A percentile compares a stretch with the other conserved stretches of the same genome.
phyloP scores from a whole-genome alignment of 495 filamentous ascomycete genomes.

The Aspergillus egyptiacus region DNA sequence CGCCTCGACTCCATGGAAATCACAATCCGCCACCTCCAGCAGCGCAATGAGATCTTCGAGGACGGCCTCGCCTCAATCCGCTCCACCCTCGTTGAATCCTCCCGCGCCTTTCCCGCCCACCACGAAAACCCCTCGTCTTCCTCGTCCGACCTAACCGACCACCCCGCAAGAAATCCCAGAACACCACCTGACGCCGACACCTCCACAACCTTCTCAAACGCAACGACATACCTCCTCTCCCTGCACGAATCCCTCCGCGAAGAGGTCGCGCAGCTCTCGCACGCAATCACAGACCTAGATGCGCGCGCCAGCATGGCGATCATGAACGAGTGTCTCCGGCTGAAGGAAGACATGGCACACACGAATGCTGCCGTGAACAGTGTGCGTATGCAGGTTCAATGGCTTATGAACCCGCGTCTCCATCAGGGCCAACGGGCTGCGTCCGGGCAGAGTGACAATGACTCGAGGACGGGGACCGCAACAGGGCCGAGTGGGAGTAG shows the following conservation, averaged over 20 bases:
- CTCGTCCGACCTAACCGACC: too few relatives aligned
- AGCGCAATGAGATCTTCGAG: conserved; percentile 55
- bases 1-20: conserved; percentile 52
- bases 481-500: conserved; percentile 18
- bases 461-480: conserved; percentile 7
- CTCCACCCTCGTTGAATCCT: conserved; percentile 34
- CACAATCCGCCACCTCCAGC: conserved; percentile 49
- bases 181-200: conserved; percentile 12
- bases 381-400: conserved; percentile 63
- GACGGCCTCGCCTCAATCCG: conserved; percentile 47
- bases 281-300: conserved; percentile 57
- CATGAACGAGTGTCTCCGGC: conserved; percentile 61
- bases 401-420: conserved; percentile 58
- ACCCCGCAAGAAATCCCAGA: background rate
- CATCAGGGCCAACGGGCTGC: conserved; percentile 36
- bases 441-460: conserved; percentile 2
- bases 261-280: conserved; percentile 54
- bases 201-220: conserved; percentile 30
- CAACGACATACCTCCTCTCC: conserved; percentile 56
- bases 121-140: background rate
- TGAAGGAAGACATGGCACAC: conserved; percentile 63
- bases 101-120: conserved; percentile 19
- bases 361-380: conserved; percentile 58
- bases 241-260: conserved; percentile 64
- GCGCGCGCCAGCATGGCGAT: conserved; percentile 60